Evolutionary conservation across 768 basidiomycete species (phyloP).

Genomic region (Collybiopsis confluens): DNA sequence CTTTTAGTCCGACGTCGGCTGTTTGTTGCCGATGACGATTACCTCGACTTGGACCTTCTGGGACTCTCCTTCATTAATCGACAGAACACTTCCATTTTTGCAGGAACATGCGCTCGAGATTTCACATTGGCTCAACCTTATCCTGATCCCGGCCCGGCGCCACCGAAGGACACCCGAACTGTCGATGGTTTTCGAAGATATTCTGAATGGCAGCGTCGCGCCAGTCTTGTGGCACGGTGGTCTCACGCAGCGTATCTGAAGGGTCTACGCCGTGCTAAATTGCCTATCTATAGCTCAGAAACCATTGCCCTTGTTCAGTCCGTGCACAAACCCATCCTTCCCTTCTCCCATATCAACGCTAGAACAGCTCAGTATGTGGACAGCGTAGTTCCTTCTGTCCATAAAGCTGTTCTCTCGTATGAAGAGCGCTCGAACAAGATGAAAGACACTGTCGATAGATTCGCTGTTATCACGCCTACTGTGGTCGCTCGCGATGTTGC

Average conservation of each 20-base stretch:
- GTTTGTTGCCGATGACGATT: conserved; percentile 49
- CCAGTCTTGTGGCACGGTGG: conserved; percentile 57
- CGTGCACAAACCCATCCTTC: conserved; percentile 46
- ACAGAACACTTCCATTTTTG: conserved; percentile 49
- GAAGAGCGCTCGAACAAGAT: conserved; percentile 52
- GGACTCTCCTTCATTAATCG: conserved; percentile 58
- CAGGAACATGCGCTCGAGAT: conserved; percentile 51
- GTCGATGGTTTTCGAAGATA: conserved; percentile 66
- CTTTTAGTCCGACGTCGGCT: conserved; percentile 77
- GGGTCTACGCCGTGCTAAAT: conserved; percentile 53
- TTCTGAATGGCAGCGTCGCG: conserved; percentile 43
- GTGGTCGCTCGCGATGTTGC: conserved; percentile 77
- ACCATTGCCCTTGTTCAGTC: conserved; percentile 33
- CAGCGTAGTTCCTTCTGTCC: conserved; percentile 29
- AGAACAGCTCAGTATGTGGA: conserved; percentile 36
- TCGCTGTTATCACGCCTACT: conserved; percentile 77
- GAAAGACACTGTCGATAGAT: conserved; percentile 53
- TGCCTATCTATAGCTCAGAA: conserved; percentile 46
- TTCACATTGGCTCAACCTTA: conserved; percentile 46
- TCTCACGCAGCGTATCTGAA: conserved; percentile 72
- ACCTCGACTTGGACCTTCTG: conserved; percentile 56
- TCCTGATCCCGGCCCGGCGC: conserved; percentile 58
- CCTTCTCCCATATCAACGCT: conserved; percentile 39
- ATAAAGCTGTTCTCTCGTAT: conserved; percentile 61
- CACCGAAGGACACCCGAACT: conserved; percentile 71